Evolutionary conservation across 1,284 basidiomycete species (phyloP).

Genomic region (Abortiporus biennis): DNA sequence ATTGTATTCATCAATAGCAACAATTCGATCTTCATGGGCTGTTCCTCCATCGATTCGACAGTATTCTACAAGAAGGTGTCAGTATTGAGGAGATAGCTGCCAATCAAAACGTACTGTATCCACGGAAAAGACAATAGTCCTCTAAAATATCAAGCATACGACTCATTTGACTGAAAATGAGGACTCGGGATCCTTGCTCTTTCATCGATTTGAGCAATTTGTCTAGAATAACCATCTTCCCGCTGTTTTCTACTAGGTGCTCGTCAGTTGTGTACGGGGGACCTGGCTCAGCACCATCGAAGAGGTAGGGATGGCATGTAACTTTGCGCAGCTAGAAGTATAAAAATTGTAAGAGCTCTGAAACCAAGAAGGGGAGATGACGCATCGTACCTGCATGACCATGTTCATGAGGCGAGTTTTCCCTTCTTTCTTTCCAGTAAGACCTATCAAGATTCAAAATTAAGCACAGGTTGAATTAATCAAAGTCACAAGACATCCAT

Average conservation of each 20-base stretch:
- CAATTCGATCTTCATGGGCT: constrained; percentile 93
- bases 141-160: constrained; percentile 90
- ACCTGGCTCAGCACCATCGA: constrained; percentile 91
- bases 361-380: neutral
- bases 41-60: constrained; percentile 97
- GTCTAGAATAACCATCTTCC: constrained; percentile 98
- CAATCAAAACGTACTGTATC: constrained; percentile 61
- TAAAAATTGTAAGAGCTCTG: constrained; percentile 2
- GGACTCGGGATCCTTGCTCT: constrained; percentile 87
- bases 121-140: constrained; percentile 94
- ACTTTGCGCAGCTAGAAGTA: constrained; percentile 64
- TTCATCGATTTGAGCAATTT: constrained; percentile 89
- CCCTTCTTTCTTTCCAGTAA: constrained; percentile 97
- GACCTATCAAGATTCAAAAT: constrained; percentile 35
- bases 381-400: constrained; percentile 87
- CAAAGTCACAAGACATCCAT: constrained; percentile 1
- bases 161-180: constrained; percentile 99
- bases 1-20: constrained; percentile 98
- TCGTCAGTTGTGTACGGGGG: constrained; percentile 99
- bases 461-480: neutral
- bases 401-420: constrained; percentile 98
- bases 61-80: constrained; percentile 56
- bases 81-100: neutral
- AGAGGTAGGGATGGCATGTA: constrained; percentile 81
- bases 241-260: constrained; percentile 91